Percentiles rank a stretch among this genome's conserved stretches.
These are phyloP conservation scores for Glaciozyma antarctica DNA, from an alignment of 768 basidiomycete genomes.

Conservation along the genomic window DNA sequence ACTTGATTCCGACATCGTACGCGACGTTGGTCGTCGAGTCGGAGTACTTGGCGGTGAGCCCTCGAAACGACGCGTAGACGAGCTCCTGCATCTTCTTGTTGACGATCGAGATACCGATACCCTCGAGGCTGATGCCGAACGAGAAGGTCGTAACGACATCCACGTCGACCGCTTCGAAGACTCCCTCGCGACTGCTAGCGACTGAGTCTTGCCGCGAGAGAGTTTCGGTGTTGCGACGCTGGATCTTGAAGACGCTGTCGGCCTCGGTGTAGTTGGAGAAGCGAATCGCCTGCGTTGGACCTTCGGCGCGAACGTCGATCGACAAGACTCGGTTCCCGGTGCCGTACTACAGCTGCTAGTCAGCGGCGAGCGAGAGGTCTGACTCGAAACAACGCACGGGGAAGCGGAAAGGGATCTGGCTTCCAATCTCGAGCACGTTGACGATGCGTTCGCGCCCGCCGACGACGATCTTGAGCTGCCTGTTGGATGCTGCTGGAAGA, in stretches of 20 bases:
- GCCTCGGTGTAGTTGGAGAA: constrained; percentile 81
- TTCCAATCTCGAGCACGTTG: constrained; percentile 93
- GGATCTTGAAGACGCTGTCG: constrained; percentile 66
- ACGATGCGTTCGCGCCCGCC: constrained; percentile 57
- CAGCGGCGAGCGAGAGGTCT: constrained; percentile 38
- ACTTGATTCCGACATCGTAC: constrained; percentile 69
- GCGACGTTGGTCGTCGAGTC: constrained; percentile 70
- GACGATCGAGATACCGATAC: constrained; percentile 83
- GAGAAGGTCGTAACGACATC: constrained; percentile 59
- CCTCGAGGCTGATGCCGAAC: constrained; percentile 67
- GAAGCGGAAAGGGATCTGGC: constrained; percentile 80
- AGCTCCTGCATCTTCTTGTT: constrained; percentile 82
- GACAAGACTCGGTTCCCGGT: constrained; percentile 54
- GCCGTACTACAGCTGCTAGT: constrained; percentile 39
- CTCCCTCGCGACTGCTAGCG: constrained; percentile 48
- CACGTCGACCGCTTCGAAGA: constrained; percentile 40
- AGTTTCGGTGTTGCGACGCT: constrained; percentile 31
- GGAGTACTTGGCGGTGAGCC: constrained; percentile 73
- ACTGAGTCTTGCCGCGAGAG: constrained; percentile 17
- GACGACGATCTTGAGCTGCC: constrained; percentile 60
- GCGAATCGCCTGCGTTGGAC: constrained; percentile 68
- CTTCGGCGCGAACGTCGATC: constrained; percentile 84
- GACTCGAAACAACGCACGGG: constrained; percentile 44
- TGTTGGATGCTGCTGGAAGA: constrained; percentile 69
- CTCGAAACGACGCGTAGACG: constrained; percentile 69